A percentile compares a stretch with the other conserved stretches of the same genome.
phyloP scores from a whole-genome alignment of 164 flowering plant genomes.

The Chimonanthus praecox region DNA sequence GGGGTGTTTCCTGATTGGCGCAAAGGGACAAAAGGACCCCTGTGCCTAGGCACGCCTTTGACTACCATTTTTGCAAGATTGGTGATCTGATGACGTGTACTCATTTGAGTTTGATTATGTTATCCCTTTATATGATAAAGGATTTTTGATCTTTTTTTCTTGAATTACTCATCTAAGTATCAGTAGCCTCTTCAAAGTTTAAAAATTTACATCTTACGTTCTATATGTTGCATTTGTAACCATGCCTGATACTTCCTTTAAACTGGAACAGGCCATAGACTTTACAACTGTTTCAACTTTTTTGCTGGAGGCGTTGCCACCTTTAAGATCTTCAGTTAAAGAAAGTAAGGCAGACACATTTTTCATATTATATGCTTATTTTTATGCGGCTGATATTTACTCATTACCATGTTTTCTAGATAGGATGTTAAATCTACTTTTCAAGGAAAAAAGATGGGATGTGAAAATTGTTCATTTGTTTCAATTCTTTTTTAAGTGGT shows the following conservation, averaged over 20 bases:
- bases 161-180: neutral
- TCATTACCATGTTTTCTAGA: neutral
- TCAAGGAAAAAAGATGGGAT: neutral
- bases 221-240: neutral
- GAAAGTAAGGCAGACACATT: conserved; percentile 23
- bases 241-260: neutral
- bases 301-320: conserved; percentile 70
- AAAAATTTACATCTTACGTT: neutral
- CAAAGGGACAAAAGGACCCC: too few species aligned
- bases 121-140: neutral
- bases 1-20: too few species aligned
- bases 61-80: too few species aligned
- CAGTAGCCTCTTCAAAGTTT: neutral
- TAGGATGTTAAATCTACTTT: neutral
- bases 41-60: too few species aligned
- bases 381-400: neutral
- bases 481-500: too few species aligned
- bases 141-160: neutral
- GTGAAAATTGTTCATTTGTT: neutral
- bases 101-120: neutral
- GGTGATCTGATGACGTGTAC: too few species aligned
- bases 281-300: conserved; percentile 66
- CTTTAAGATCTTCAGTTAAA: conserved; percentile 30
- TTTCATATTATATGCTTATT: neutral
- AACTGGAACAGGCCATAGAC: conserved; percentile 62